Percentiles rank a stretch among this genome's conserved stretches.
phyloP scores from a whole-genome alignment of 2,329 filamentous ascomycete species.

The Periconia sp. region DNA sequence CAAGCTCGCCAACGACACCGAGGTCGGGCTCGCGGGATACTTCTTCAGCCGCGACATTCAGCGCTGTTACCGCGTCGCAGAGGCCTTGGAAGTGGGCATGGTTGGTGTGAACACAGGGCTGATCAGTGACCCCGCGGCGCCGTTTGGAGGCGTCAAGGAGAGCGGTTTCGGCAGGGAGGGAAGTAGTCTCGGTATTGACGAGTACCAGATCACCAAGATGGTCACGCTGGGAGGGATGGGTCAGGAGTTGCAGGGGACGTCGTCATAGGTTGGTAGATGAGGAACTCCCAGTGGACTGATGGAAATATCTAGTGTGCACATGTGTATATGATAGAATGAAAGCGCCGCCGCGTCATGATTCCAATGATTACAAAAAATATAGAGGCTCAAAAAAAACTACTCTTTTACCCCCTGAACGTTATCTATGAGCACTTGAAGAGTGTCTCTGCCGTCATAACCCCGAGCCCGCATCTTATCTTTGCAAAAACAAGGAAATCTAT shows the following conservation, averaged over 20 bases:
- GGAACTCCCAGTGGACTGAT: too few species aligned
- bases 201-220: constrained; percentile 52
- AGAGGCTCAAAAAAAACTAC: too few species aligned
- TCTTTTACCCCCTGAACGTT: too few species aligned
- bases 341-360: too few species aligned
- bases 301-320: too few species aligned
- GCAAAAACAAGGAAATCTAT: too few species aligned
- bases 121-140: constrained; percentile 51
- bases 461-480: too few species aligned
- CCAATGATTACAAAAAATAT: too few species aligned
- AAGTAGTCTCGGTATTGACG: constrained; percentile 52
- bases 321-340: too few species aligned
- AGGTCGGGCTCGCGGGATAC: constrained; percentile 91
- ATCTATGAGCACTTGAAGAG: too few species aligned
- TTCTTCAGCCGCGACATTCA: constrained; percentile 74
- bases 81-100: constrained; percentile 81
- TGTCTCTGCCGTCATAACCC: too few species aligned
- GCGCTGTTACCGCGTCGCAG: constrained; percentile 61
- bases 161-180: constrained; percentile 56
- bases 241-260: constrained; percentile 53
- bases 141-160: constrained; percentile 54
- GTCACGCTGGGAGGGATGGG: constrained; percentile 63
- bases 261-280: background rate
- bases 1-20: constrained; percentile 74
- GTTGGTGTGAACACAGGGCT: constrained; percentile 64